Conservation (phyloP, 768 basidiomycete genomes). For the Lentinula detonsa region DNA sequence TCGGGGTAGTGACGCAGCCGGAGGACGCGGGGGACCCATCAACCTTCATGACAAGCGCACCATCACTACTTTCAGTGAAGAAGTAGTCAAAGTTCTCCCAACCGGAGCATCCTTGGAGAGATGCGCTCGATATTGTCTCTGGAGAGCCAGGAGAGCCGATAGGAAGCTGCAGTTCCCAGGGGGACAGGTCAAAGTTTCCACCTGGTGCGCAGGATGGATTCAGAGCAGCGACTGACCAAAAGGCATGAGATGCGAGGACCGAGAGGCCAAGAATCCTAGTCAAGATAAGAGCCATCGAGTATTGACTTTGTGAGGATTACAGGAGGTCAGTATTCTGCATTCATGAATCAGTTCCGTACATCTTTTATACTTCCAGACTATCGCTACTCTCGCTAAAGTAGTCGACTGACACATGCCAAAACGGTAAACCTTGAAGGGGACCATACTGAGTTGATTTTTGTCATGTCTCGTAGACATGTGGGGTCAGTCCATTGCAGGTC, state of each 20-base stretch:
- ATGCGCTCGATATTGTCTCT: conserved; percentile 1
- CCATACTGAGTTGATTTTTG: neutral
- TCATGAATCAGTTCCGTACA: neutral
- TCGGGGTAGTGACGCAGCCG: neutral
- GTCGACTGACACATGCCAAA: neutral
- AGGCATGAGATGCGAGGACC: neutral
- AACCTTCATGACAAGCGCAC: neutral
- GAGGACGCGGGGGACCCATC: neutral
- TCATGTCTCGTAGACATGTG: neutral
- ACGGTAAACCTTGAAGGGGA: neutral
- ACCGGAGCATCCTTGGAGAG: neutral
- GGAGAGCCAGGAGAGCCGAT: neutral
- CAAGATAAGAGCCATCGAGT: neutral
- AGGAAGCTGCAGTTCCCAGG: conserved; percentile 1
- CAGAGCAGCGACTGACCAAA: neutral
- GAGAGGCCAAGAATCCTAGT: neutral
- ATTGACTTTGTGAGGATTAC: neutral
- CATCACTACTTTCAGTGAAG: conserved; percentile 1
- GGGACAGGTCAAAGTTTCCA: conserved; percentile 1
- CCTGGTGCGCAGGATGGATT: conserved; percentile 2
- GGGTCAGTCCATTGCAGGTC: neutral
- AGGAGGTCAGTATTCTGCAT: neutral
- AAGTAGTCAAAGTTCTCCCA: neutral
- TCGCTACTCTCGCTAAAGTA: neutral
- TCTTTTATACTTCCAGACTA: neutral